These are phyloP conservation scores for Daphne laureola DNA, from an alignment of 441 rosid species.

Conservation along the genomic window DNA sequence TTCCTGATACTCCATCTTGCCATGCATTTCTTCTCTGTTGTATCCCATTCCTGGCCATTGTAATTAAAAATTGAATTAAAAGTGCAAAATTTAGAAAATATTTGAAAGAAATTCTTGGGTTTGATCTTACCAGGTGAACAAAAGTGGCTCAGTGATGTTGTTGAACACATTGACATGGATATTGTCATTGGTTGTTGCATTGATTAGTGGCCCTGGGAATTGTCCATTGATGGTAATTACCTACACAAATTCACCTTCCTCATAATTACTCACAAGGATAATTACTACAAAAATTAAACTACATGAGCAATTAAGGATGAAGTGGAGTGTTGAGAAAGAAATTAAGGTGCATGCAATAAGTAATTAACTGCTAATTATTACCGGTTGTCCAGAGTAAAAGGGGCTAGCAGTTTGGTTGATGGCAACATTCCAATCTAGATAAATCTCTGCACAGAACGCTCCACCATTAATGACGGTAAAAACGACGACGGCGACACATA, in stretches of 20 bases:
- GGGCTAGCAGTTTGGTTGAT: slow-evolving; percentile 18
- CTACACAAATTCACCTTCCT: too few species aligned
- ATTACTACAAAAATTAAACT: too few species aligned
- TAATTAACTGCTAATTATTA: slow-evolving; percentile 18
- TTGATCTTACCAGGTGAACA: slow-evolving; percentile 42
- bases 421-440: slow-evolving; percentile 35
- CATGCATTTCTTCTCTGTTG: slow-evolving; percentile 64
- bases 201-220: slow-evolving; percentile 37
- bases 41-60: slow-evolving; percentile 83
- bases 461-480: too few species aligned
- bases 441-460: slow-evolving; percentile 16
- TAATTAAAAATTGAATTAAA: too few species aligned
- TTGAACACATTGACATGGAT: slow-evolving; percentile 27
- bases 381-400: slow-evolving; percentile 23
- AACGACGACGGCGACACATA: too few species aligned
- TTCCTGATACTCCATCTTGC: slow-evolving; percentile 85
- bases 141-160: slow-evolving; percentile 27
- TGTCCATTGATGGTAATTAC: slow-evolving; percentile 30
- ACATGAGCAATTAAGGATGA: too few species aligned
- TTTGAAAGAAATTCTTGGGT: too few species aligned
- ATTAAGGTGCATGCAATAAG: too few species aligned
- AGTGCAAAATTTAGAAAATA: too few species aligned
- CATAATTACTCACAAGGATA: too few species aligned
- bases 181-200: slow-evolving; percentile 25
- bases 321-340: too few species aligned